A percentile compares a stretch with the other conserved stretches of the same genome.
These are phyloP conservation scores for Monosporascus ibericus DNA, from an alignment of 2,329 filamentous ascomycete genomes.

Conservation along the genomic window DNA sequence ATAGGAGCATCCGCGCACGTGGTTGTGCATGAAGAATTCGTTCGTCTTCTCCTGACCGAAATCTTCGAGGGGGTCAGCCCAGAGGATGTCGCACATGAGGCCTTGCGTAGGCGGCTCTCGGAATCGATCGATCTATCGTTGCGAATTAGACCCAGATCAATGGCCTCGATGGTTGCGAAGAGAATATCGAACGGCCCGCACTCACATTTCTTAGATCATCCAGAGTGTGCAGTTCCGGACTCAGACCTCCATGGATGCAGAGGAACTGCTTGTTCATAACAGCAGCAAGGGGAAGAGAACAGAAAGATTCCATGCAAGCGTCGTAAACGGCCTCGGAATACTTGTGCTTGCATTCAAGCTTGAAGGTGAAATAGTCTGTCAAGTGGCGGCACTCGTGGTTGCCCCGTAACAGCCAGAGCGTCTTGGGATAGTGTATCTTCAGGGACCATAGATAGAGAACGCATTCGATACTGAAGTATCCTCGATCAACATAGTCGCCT, in stretches of 20 bases:
- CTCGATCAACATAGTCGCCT: conserved; percentile 95
- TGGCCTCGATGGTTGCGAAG: not conserved
- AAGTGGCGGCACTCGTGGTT: conserved; percentile 99
- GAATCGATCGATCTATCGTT: conserved; percentile 82
- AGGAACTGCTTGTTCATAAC: conserved; percentile 99
- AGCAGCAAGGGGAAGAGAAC: conserved; percentile 82
- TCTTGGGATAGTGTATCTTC: conserved; percentile 99
- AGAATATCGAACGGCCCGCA: conserved; percentile 8
- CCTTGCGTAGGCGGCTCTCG: conserved; percentile 95
- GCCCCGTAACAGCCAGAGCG: conserved; percentile 90
- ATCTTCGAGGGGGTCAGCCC: conserved; percentile 96
- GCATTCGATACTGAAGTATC: conserved; percentile 99
- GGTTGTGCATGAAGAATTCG: conserved; percentile 96
- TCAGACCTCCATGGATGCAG: conserved; percentile 94
- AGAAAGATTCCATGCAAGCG: conserved; percentile 98
- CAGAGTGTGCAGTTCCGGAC: conserved; percentile 90
- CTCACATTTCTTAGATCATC: conserved; percentile 86
- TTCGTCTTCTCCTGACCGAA: conserved; percentile 98
- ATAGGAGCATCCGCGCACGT: conserved; percentile 96
- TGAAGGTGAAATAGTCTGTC: conserved; percentile 99
- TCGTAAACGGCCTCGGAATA: conserved; percentile 96
- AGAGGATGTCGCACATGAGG: conserved; percentile 98
- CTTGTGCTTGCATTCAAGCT: conserved; percentile 99
- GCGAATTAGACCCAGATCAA: conserved; percentile 9
- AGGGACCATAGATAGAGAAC: conserved; percentile 96